Percentiles rank a stretch among this genome's conserved stretches.
phyloP scores from a whole-genome alignment of 805 yeast genomes.

The Candida dendrica region DNA sequence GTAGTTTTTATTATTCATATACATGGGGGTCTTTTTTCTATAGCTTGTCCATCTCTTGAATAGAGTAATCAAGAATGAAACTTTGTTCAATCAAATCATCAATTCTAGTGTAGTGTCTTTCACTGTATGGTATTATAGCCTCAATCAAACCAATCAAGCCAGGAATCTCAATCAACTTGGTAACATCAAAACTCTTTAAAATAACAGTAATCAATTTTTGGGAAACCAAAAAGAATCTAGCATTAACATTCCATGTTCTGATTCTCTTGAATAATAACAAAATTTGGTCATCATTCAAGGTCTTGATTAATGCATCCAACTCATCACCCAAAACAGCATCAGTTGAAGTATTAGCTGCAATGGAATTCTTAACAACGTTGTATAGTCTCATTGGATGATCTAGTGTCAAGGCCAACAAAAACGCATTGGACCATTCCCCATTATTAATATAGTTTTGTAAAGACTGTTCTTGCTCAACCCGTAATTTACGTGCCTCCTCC shows the following conservation, averaged over 20 bases:
- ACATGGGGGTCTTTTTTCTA: too few species aligned
- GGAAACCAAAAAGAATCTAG: constrained; percentile 69
- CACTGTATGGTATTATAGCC: constrained; percentile 79
- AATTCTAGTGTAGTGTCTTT: constrained; percentile 72
- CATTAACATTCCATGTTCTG: constrained; percentile 93
- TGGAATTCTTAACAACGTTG: constrained; percentile 61
- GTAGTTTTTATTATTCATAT: too few species aligned
- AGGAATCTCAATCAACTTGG: constrained; percentile 52
- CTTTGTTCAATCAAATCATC: constrained; percentile 83
- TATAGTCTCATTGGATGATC: constrained; percentile 88
- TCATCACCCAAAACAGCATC: constrained; percentile 34
- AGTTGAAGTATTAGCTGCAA: constrained; percentile 37
- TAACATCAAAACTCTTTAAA: constrained; percentile 46
- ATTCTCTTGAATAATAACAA: constrained; percentile 59
- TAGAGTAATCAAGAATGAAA: constrained; percentile 75
- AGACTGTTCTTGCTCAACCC: constrained; percentile 84
- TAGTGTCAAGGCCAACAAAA: constrained; percentile 73
- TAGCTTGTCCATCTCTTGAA: constrained; percentile 61
- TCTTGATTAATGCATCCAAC: constrained; percentile 57
- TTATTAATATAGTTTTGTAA: constrained; percentile 64
- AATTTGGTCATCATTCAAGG: constrained; percentile 54
- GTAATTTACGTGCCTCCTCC: constrained; percentile 40
- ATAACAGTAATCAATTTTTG: constrained; percentile 70
- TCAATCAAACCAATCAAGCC: constrained; percentile 66
- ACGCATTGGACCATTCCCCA: constrained; percentile 85